Conservation (phyloP, 2,329 filamentous ascomycete genomes). For the Penicillium sp. region DNA sequence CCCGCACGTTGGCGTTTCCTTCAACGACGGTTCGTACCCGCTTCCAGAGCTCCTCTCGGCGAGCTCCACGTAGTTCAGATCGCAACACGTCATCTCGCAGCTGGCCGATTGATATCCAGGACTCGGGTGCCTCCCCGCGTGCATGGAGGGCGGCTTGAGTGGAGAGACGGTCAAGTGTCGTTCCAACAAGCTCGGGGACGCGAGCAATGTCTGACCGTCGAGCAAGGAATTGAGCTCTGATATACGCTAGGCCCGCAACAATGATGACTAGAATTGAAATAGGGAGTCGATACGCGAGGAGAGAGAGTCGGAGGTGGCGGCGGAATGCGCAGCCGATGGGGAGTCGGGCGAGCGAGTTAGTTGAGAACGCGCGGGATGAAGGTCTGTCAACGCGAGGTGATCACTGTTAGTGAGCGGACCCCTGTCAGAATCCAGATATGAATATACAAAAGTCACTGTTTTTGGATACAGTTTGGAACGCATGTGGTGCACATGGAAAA, state of each 20-base stretch:
- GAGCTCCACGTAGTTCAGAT: constrained; percentile 69
- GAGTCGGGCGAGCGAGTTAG: constrained; percentile 87
- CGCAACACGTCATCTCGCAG: constrained; percentile 86
- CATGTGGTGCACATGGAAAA: constrained; percentile 15
- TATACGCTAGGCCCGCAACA: constrained; percentile 56
- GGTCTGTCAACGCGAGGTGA: constrained; percentile 68
- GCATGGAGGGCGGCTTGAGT: constrained; percentile 78
- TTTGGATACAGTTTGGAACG: constrained; percentile 15
- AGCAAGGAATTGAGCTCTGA: constrained; percentile 59
- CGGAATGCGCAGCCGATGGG: constrained; percentile 61
- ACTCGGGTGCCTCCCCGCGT: constrained; percentile 62
- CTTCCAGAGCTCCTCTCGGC: constrained; percentile 79
- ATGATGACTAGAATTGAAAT: constrained; percentile 45
- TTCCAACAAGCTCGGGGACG: constrained; percentile 76
- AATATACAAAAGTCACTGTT: constrained; percentile 12
- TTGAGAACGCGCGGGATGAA: constrained; percentile 68
- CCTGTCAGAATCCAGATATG: constrained; percentile 48
- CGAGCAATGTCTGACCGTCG: constrained; percentile 64
- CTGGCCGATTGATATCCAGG: constrained; percentile 82
- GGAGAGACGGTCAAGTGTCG: constrained; percentile 79
- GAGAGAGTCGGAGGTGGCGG: constrained; percentile 45
- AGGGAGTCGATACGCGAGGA: constrained; percentile 50
- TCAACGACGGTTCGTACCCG: constrained; percentile 82
- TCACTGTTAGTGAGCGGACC: constrained; percentile 74
- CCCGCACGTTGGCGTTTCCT: constrained; percentile 87